Conservation (phyloP, 257 asterid species). For the Anisodus tanguticus region DNA sequence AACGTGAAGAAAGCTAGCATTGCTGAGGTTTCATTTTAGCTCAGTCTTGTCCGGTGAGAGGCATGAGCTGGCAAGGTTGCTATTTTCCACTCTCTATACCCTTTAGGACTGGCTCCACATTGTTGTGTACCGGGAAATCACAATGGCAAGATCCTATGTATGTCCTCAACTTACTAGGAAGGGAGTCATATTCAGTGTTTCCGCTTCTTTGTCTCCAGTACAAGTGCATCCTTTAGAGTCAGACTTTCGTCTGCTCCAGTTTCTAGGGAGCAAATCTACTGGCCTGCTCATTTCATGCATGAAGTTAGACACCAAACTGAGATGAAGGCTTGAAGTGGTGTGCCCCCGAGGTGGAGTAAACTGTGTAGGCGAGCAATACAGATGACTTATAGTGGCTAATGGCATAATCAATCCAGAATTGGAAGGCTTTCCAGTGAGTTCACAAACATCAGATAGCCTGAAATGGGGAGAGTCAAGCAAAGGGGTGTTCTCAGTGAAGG, state of each 20-base stretch:
- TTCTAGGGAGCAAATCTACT: background rate
- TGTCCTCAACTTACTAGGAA: background rate
- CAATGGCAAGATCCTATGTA: background rate
- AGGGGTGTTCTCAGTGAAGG: too few relatives aligned
- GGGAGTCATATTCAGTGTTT: background rate
- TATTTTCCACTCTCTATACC: background rate
- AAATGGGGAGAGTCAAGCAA: too few relatives aligned
- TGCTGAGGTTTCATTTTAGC: background rate
- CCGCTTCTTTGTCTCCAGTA: background rate
- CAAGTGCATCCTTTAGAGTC: background rate
- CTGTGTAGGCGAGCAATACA: background rate
- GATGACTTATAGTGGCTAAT: background rate
- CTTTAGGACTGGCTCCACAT: background rate
- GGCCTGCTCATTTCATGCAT: background rate
- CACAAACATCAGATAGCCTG: too few relatives aligned
- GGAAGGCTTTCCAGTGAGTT: background rate
- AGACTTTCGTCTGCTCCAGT: background rate
- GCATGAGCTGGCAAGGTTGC: background rate
- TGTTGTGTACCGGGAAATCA: background rate
- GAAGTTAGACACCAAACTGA: background rate
- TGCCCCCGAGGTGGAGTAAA: background rate
- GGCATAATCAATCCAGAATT: background rate
- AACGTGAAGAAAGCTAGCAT: background rate
- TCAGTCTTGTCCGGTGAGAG: background rate
- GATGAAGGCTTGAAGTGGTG: background rate